A percentile compares a stretch with the other conserved stretches of the same genome.
Conservation (phyloP, 306 rosid genomes). For the Fragaria iinumae region DNA sequence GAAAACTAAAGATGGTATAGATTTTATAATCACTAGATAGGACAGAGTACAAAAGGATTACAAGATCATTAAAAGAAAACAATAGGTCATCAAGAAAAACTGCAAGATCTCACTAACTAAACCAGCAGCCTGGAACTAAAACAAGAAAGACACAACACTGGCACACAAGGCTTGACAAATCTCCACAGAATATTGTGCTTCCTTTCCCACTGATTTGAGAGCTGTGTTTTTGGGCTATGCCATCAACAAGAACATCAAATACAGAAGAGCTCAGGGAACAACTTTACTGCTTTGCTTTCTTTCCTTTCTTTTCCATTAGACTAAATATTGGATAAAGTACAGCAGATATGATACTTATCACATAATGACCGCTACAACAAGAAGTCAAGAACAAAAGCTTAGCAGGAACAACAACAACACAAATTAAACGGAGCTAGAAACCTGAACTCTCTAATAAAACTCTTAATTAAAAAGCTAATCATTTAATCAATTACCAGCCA, state of each 20-base stretch:
- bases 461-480: not conserved
- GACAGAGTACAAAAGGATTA: not conserved
- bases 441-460: not conserved
- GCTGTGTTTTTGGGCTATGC: not conserved
- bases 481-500: not conserved
- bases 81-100: not conserved
- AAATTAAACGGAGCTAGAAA: not conserved
- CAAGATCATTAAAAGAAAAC: not conserved
- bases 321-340: not conserved
- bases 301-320: not conserved
- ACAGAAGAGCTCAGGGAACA: not conserved
- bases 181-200: not conserved
- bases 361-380: not conserved
- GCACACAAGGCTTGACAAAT: not conserved
- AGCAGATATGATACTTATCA: not conserved
- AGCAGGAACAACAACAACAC: not conserved
- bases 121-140: not conserved
- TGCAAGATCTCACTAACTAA: not conserved
- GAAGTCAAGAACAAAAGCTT: constrained; percentile 1
- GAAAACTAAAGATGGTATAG: not conserved
- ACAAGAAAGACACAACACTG: not conserved
- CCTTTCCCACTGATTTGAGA: not conserved
- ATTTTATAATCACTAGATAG: not conserved
- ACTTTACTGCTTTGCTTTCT: not conserved
- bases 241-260: not conserved